These are phyloP conservation scores for Choanephora cucurbitarum DNA, from an alignment of 371 early-diverging fungal genomes.

Conservation along the genomic window DNA sequence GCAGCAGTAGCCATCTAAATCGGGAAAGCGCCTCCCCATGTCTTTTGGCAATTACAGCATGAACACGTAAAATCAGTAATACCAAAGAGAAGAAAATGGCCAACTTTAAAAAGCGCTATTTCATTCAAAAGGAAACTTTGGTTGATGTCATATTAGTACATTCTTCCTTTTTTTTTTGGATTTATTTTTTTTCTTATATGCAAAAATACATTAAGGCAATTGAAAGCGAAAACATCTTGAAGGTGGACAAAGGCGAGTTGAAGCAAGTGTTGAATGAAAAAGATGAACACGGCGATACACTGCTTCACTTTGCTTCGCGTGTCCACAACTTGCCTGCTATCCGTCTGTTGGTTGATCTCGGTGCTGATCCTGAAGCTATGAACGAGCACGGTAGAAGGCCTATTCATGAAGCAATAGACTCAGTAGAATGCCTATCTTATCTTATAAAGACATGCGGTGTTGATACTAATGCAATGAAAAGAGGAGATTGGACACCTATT, in stretches of 20 bases:
- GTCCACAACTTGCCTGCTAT: slow-evolving; percentile 34
- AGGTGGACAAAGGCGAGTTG: no score
- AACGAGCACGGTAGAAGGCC: slow-evolving; percentile 56
- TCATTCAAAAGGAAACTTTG: no score
- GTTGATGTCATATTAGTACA: not conserved
- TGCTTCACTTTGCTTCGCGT: slow-evolving; percentile 55
- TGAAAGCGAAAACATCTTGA: not conserved
- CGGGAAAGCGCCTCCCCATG: not conserved
- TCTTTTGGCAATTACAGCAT: not conserved
- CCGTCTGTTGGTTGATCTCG: slow-evolving; percentile 26
- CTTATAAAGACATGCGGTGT: slow-evolving; percentile 34
- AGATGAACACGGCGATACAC: slow-evolving; percentile 48
- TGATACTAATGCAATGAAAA: slow-evolving; percentile 53
- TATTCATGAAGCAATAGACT: slow-evolving; percentile 54
- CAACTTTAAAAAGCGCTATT: not conserved
- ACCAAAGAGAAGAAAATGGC: not conserved
- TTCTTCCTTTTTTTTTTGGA: not conserved
- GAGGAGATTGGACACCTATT: slow-evolving; percentile 58
- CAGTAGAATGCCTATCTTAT: slow-evolving; percentile 36
- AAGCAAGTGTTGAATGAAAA: slow-evolving; percentile 20
- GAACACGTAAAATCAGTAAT: not conserved
- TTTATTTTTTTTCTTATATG: slow-evolving; percentile 1
- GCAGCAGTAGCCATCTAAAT: not conserved
- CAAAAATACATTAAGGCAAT: slow-evolving; percentile 16
- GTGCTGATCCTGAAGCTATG: slow-evolving; percentile 40